Base-by-base conservation (phyloP, 352 stramenopile species). In the Pythium dissotocum region DNA sequence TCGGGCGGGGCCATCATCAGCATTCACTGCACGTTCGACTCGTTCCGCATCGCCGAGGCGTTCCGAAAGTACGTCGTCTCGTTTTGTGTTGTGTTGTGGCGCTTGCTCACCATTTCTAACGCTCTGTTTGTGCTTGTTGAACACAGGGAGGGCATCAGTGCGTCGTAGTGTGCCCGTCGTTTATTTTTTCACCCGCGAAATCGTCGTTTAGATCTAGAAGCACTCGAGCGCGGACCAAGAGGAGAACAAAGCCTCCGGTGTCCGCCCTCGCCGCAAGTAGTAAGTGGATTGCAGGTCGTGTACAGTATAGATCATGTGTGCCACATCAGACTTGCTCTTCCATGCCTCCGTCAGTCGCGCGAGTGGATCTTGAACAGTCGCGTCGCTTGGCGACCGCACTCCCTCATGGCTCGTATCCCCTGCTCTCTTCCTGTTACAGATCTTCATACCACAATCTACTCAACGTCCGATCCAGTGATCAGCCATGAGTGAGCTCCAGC, bases 11-110 rank as follows among this genome's bases (percentile, higher is more conserved):
- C 72, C 52, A 91, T 95, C 67, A 78, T 89, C 49, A 94, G 83
- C 64, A 93, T 95, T 56, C 88, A 95, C 73, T 93, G 84, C 76
- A 95, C 87, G 49, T 95, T 94, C 58, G 88, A 95, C 77, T 95
- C 88, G 73, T 85, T 83, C 71, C 83, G 85, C 69, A 87, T 95
- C 58, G 85, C 88, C 18, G 78, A 91, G 63, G 83, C 88, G 51
- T 95, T 95, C 72, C 76, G 77, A 77, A 93, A 91, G 88, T 95
- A 88, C 63, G 86, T 87, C 28, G 28, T 30, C 28, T 30, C 28
- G 4, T 30, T 30, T 30, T 30, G 28, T 30, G 28, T 30, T 30
- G 28, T 30, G 28, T 4, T 30, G 28, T 30, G 28, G 28, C 28
- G 4, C 28, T 30, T 30, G 28, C 28, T 30, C 38, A 6, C 38